Percentiles rank a stretch among this genome's conserved stretches.
Conservation (phyloP, 768 basidiomycete genomes). For the Ephemerocybe angulata region DNA sequence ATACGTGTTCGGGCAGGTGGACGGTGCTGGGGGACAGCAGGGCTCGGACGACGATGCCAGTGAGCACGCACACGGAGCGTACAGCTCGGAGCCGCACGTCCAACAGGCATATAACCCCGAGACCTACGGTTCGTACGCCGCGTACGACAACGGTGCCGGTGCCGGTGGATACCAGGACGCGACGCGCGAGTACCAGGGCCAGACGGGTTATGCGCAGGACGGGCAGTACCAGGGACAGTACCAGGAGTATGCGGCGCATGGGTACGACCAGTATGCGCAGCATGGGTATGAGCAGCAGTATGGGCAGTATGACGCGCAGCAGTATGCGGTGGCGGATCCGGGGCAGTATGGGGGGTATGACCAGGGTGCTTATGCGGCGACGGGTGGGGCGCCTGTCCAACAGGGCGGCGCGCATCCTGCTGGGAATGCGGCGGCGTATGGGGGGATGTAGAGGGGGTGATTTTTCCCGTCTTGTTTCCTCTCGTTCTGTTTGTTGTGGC, state of each 20-base stretch:
- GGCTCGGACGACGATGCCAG: slow-evolving; percentile 29
- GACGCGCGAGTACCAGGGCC: slow-evolving; percentile 29
- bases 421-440: slow-evolving; percentile 32
- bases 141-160: slow-evolving; percentile 25
- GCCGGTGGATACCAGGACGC: slow-evolving; percentile 27
- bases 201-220: slow-evolving; percentile 16
- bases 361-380: slow-evolving; percentile 17
- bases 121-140: slow-evolving; percentile 40
- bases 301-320: slow-evolving; percentile 12
- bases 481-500: too few relatives aligned
- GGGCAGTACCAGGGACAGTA: slow-evolving; percentile 14
- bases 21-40: slow-evolving; percentile 13
- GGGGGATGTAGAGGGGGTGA: slow-evolving; percentile 32
- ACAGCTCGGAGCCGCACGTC: slow-evolving; percentile 38
- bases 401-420: slow-evolving; percentile 4
- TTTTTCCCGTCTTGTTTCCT: too few relatives aligned
- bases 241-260: slow-evolving; percentile 6
- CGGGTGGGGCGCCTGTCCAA: slow-evolving; percentile 7
- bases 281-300: slow-evolving; percentile 15
- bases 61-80: slow-evolving; percentile 32
- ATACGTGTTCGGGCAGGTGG: slow-evolving; percentile 36
- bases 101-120: slow-evolving; percentile 40
- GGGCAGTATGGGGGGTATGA: slow-evolving; percentile 20
- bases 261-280: slow-evolving; percentile 14
- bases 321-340: slow-evolving; percentile 12